Percentiles rank a stretch among this genome's conserved stretches.
phyloP scores from a whole-genome alignment of 192 early-diverging fungal genomes.

The Coemansia sp. region DNA sequence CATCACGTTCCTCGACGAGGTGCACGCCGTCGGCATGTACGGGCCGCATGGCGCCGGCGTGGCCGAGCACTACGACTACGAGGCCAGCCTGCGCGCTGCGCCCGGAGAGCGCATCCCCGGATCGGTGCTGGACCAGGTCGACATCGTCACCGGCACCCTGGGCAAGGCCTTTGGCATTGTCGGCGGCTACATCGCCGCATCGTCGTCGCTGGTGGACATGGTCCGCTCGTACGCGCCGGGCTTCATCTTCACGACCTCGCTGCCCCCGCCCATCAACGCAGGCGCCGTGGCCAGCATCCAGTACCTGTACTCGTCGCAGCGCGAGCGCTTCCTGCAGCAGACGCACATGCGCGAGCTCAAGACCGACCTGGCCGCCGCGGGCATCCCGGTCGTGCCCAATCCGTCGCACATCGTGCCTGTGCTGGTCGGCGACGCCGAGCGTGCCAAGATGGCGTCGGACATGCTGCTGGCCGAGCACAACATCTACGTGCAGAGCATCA shows the following conservation, averaged over 20 bases:
- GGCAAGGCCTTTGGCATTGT: constrained; percentile 98
- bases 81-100: constrained; percentile 57
- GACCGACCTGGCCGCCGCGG: constrained; percentile 68
- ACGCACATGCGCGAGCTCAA: constrained; percentile 89
- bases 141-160: constrained; percentile 94
- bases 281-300: constrained; percentile 91
- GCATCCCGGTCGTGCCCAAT: constrained; percentile 97
- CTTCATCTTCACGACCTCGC: constrained; percentile 99
- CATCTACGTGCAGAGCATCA: constrained; percentile 99
- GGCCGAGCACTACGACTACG: constrained; percentile 88
- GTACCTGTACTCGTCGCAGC: constrained; percentile 80
- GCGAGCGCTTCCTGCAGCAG: constrained; percentile 91
- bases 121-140: constrained; percentile 78
- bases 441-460: constrained; percentile 89
- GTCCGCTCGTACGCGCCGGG: constrained; percentile 96
- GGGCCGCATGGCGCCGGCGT: constrained; percentile 90
- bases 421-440: constrained; percentile 93
- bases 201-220: constrained; percentile 86
- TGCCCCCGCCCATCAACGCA: constrained; percentile 88
- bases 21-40: constrained; percentile 99
- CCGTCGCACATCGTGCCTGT: constrained; percentile 99
- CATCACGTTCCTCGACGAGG: constrained; percentile 95
- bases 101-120: constrained; percentile 46
- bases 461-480: constrained; percentile 83
- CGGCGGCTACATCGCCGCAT: constrained; percentile 94